Evolutionary conservation across 2,329 filamentous ascomycete genomes (phyloP), one percentile per base, ranked within the genome.

Genomic region (Monascus ruber): DNA sequence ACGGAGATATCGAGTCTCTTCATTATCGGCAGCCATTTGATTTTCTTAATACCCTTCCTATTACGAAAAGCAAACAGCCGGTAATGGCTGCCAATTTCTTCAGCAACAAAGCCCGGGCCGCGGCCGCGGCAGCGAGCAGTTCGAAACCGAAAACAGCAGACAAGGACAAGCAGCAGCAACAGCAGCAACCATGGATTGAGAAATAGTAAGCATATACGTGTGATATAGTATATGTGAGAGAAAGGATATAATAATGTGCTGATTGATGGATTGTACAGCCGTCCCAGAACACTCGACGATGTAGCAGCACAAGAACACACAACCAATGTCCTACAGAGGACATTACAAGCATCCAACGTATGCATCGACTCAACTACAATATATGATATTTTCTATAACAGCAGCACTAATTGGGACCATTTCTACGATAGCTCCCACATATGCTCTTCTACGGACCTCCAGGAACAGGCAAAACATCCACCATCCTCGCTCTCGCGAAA

Each of bases 381-480:
- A 8, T 6, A 24, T 9, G 7, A 10, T 8, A 35, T 8, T 26
- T 8, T 7, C 34, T 24, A 35, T 28, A 24, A 31, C 39, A 48
- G 35, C 10, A 35, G 24, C 33, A 27, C 36, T 42, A 31, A 42
- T 35, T 31, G 28, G 7, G 28, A 2, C 7, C n/a, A 2, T 31
- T 31, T n/a, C 7, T 31, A 8, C 3, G 17, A 17, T 47, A 85
- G 78, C 82, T 98, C 31, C 91, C 91, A 3, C 93, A 99, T 65
- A 95, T 98, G 86, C 84, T 99, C 54, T 96, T 96, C 73, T 98
- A 98, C 60, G 91, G 91, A 4, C 91, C 93, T 0, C 93, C 91
- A 0, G 91, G 91, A 33, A 98, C 91, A 0, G 91, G 91, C 51
- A 99, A 99, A 70, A 99, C 91, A 1, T 94, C 86, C 2, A 98